phyloP scores from a whole-genome alignment of 2,329 filamentous ascomycete genomes.

The Pseudocercospora ulei region DNA sequence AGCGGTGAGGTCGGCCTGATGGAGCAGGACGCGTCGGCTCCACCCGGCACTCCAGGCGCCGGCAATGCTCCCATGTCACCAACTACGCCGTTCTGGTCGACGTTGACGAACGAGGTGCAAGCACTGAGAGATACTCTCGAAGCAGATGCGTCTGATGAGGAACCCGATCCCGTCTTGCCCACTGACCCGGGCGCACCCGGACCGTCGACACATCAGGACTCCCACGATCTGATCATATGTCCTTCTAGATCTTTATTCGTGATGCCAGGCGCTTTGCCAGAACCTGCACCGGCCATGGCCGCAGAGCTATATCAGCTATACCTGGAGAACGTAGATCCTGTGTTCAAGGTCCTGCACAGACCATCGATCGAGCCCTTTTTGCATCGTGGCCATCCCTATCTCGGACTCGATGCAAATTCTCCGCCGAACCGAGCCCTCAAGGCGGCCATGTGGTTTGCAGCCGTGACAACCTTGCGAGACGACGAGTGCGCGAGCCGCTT shows the following conservation, averaged over 20 bases:
- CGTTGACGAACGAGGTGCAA: constrained; percentile 28
- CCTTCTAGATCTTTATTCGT: constrained; percentile 24
- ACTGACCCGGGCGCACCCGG: not conserved
- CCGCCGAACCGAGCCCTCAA: constrained; percentile 23
- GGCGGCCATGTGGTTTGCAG: constrained; percentile 29
- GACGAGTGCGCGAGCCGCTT: constrained; percentile 24
- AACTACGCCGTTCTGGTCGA: constrained; percentile 25
- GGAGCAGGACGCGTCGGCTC: constrained; percentile 1
- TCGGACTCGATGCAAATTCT: constrained; percentile 20
- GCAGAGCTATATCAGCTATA: constrained; percentile 21
- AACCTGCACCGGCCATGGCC: constrained; percentile 20
- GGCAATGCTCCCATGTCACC: constrained; percentile 1
- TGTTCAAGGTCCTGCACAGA: constrained; percentile 27
- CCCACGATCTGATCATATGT: constrained; percentile 27
- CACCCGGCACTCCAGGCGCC: not conserved
- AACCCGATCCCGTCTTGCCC: constrained; percentile 11
- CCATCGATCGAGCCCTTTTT: constrained; percentile 23
- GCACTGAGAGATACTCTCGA: constrained; percentile 27
- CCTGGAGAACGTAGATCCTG: constrained; percentile 24
- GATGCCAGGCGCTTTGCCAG: constrained; percentile 25
- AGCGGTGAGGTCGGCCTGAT: constrained; percentile 24
- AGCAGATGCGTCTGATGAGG: constrained; percentile 22
- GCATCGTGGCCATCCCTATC: constrained; percentile 19
- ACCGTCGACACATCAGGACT: constrained; percentile 9
- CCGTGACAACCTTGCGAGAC: constrained; percentile 27